Base-by-base conservation (phyloP, 2,329 filamentous ascomycete genomes). In the Pseudogymnoascus sp. region DNA sequence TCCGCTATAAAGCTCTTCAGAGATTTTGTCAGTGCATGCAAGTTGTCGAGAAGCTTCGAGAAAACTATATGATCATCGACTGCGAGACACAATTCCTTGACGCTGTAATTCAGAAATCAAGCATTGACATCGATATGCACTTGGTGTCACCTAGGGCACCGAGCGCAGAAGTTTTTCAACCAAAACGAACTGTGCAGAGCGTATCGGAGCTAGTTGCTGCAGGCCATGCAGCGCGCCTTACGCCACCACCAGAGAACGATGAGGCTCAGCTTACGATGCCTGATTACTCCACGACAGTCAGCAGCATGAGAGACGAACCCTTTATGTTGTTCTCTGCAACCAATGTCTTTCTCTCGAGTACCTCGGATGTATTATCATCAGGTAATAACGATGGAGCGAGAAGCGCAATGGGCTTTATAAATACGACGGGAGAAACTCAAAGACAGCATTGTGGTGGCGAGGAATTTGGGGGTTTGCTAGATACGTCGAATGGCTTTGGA, bases 1-100 rank as follows among this genome's bases (percentile, higher is more conserved):
- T 88, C 4, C 86, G 90, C 27, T 83, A 89, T 63, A 81, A 84
- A 59, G 91, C 89, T 59, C 82, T 91, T 10, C 84, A 86, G 63
- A 89, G 90, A 17, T 95, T 96, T 77, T 88, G 88, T 68, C 88
- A 92, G 72, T 96, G 92, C 76, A 95, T 96, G 90, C 84, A 87
- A 59, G 91, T 95, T 63, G 88, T 96, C 81, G 86, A 90, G 72
- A 88, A 88, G 66, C 81, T 96, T 17, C 85, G 91, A 58, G 91
- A 95, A 71, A 89, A 91, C 25, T 96, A 96, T 69, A 87, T 91
- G 0, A 91, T 92, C 0, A 92, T 92, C 27, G 91, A 96, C 74
- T 96, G 93, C 69, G 91, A 90, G 31, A 92, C 90, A 2, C 90
- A 89, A 1, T 96, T 96, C 77, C 80, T 96, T 31, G 90, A 95